phyloP scores from a whole-genome alignment of 2,329 filamentous ascomycete species.

The Tolypocladium tropicale region DNA sequence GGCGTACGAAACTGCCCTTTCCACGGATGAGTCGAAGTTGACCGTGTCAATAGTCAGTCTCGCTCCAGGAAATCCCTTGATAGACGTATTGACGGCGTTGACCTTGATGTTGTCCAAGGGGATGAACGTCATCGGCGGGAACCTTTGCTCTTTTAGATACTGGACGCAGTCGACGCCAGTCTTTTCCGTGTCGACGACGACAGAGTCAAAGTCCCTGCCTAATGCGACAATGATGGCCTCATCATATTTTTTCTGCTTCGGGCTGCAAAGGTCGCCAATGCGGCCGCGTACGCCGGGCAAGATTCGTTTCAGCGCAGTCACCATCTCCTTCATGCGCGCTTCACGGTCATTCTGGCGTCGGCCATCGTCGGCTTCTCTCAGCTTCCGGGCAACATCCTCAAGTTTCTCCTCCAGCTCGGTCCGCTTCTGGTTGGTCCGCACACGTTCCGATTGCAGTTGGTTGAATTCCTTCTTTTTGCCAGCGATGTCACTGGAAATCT shows the following conservation, averaged over 20 bases:
- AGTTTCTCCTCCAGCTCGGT: constrained; percentile 91
- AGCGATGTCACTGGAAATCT: constrained; percentile 68
- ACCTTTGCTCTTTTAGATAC: constrained; percentile 83
- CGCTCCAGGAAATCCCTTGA: constrained; percentile 81
- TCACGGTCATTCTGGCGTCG: constrained; percentile 80
- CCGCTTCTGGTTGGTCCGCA: constrained; percentile 68
- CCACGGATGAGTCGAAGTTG: constrained; percentile 79
- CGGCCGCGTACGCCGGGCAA: constrained; percentile 87
- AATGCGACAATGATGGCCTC: constrained; percentile 88
- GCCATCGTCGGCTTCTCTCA: constrained; percentile 78
- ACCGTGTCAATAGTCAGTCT: constrained; percentile 92
- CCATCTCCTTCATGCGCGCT: constrained; percentile 66
- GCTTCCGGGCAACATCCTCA: constrained; percentile 65
- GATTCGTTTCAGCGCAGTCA: constrained; percentile 77
- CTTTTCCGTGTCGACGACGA: constrained; percentile 92
- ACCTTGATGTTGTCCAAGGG: constrained; percentile 97
- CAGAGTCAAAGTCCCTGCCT: constrained; percentile 85
- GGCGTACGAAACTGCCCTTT: constrained; percentile 88
- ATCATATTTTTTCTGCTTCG: constrained; percentile 94
- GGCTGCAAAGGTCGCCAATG: constrained; percentile 83
- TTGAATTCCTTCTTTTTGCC: constrained; percentile 87
- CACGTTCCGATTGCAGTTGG: constrained; percentile 70
- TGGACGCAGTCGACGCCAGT: constrained; percentile 89
- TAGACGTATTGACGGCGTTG: constrained; percentile 75
- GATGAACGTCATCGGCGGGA: constrained; percentile 85